Percentiles rank a stretch among this genome's conserved stretches.
These are phyloP conservation scores for Waltergamsia citrina DNA, from an alignment of 2,329 filamentous ascomycete genomes.

Conservation along the genomic window DNA sequence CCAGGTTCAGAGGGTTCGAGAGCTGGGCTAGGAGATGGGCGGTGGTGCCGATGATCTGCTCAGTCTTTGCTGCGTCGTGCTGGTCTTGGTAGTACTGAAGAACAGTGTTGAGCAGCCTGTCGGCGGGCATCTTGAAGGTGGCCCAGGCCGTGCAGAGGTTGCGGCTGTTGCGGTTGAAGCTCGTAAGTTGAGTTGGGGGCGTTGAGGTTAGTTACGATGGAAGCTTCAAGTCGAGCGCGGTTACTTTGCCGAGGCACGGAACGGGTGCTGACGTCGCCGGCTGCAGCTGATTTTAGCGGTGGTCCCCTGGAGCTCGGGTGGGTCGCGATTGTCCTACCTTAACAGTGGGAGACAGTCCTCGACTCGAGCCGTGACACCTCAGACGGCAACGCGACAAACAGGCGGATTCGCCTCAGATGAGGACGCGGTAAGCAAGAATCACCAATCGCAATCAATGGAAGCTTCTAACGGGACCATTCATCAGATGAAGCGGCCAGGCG, in stretches of 20 bases:
- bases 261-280: not conserved
- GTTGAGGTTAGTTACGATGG: too few species aligned
- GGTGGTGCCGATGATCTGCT: conserved; percentile 56
- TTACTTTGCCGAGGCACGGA: not conserved
- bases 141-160: not conserved
- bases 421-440: not conserved
- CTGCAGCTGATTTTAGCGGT: too few species aligned
- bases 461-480: not conserved
- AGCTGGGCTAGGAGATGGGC: conserved; percentile 59
- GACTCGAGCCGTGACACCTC: too few species aligned
- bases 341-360: too few species aligned
- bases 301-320: too few species aligned
- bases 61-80: conserved; percentile 38
- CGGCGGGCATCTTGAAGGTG: conserved; percentile 48
- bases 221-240: not conserved
- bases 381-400: too few species aligned
- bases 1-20: conserved; percentile 66
- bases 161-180: not conserved
- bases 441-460: not conserved
- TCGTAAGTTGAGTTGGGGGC: too few species aligned
- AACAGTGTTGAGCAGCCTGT: conserved; percentile 57
- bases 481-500: conserved; percentile 7
- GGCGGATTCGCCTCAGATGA: too few species aligned
- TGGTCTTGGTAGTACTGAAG: conserved; percentile 49
- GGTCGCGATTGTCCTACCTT: too few species aligned